Base-by-base conservation (phyloP, 2,329 filamentous ascomycete species). In the Basipetospora chlamydospora region DNA sequence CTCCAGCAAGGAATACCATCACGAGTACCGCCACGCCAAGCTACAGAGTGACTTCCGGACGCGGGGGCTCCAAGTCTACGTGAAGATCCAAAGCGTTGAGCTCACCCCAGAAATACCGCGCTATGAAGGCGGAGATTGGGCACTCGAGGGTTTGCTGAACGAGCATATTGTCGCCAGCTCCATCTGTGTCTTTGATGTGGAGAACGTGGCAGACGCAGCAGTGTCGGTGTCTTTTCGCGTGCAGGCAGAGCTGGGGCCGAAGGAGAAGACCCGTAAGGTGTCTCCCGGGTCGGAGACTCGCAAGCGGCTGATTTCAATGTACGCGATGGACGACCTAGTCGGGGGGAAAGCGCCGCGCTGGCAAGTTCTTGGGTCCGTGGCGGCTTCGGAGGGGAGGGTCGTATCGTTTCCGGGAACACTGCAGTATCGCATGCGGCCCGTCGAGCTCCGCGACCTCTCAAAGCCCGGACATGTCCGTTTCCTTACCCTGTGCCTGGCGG, bases 91-190 rank as follows among this genome's bases (percentile, higher is more conserved):
- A 21, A 37, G 34, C 26, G 30, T 37, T 25, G 26, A 37, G 26
- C 34, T 37, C 16, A 37, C 34, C 7, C 34, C 26, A 18, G 34
- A 30, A n/a, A 6, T 12, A 17, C 34, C 34, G n/a, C 26, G 21
- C 17, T 37, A 29, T 9, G 26, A 29, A 1, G 34, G 34, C 10
- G 28, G 21, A 3, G 26, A 37, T 10, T 37, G 33, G 38, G n/a
- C 17, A 11, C 18, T 37, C 7, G 18, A 26, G 3, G 33, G 38
- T 15, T 10, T 37, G 22, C 38, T 28, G 3, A 37, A 37, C 17
- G 38, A 40, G 29, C 38, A 22, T 15, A 31, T 40, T 6, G 38
- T 37, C 13, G 33, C 33, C 9, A 36, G 33, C 9, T 37, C 38
- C 5, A 21, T 40, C n/a, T 26, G 22, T n/a, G 23, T 21, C 25